Evolutionary conservation across 1,139 yeast genomes (phyloP).

Genomic region (Yamadazyma mexicana): DNA sequence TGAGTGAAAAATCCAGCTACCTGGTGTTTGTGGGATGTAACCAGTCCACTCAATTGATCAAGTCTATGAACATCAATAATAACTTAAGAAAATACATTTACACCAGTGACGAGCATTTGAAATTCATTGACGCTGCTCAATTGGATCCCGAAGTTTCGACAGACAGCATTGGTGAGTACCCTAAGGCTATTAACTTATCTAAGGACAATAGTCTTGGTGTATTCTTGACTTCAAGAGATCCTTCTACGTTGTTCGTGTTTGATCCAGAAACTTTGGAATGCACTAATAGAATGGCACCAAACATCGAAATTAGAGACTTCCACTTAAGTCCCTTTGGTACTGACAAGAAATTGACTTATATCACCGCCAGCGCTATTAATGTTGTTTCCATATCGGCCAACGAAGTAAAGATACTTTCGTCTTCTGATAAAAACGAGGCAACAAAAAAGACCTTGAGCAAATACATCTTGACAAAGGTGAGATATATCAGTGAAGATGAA

Average conservation of each 20-base stretch:
- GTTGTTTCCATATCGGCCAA: conserved; percentile 50
- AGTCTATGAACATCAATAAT: conserved; percentile 61
- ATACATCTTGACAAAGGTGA: conserved; percentile 55
- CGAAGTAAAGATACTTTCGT: conserved; percentile 2
- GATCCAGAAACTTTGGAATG: conserved; percentile 55
- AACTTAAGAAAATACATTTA: conserved; percentile 68
- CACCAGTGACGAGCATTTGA: conserved; percentile 58
- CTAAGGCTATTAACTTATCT: conserved; percentile 55
- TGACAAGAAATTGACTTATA: conserved; percentile 55
- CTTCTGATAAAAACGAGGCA: conserved; percentile 19
- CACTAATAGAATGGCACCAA: conserved; percentile 18
- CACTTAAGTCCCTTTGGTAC: conserved; percentile 37
- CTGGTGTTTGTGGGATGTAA: conserved; percentile 71
- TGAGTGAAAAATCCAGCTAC: conserved; percentile 29
- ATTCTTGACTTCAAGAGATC: conserved; percentile 60
- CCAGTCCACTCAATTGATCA: conserved; percentile 57
- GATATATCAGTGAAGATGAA: conserved; percentile 54
- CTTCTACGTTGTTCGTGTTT: conserved; percentile 59
- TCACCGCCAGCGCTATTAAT: conserved; percentile 55
- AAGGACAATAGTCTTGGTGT: conserved; percentile 58
- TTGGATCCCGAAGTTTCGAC: conserved; percentile 35
- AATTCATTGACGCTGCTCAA: conserved; percentile 61
- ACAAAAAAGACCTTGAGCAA: conserved; percentile 28
- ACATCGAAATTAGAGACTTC: conserved; percentile 28
- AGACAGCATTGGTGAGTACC: conserved; percentile 51